These are phyloP conservation scores for Heterobasidion occidentale DNA, from an alignment of 1,284 basidiomycete genomes.

Conservation along the genomic window DNA sequence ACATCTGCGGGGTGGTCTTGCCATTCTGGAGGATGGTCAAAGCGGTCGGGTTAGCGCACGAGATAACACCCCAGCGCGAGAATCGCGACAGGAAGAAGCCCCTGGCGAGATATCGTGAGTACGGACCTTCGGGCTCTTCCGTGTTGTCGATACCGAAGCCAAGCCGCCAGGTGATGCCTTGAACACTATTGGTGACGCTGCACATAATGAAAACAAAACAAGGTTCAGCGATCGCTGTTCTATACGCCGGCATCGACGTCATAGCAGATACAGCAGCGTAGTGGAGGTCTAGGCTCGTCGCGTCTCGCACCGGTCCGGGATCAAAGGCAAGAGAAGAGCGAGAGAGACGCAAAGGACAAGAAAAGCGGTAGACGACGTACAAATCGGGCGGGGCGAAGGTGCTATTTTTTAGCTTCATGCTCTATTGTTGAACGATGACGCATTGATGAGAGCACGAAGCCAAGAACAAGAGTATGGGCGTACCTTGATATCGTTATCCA, in stretches of 20 bases:
- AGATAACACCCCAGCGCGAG: conserved; percentile 1
- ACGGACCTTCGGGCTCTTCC: conserved; percentile 43
- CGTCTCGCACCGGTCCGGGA: not conserved
- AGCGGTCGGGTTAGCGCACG: not conserved
- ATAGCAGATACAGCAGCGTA: not conserved
- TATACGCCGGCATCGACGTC: not conserved
- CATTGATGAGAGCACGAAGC: not conserved
- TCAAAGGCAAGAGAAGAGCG: not conserved
- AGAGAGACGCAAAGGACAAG: not conserved
- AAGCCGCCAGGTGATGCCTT: conserved; percentile 58
- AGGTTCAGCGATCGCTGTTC: not conserved
- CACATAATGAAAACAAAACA: not conserved
- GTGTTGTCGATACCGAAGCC: conserved; percentile 47
- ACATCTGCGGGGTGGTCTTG: conserved; percentile 46
- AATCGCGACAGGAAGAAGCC: not conserved
- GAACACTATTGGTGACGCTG: conserved; percentile 42
- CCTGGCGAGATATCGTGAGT: not conserved
- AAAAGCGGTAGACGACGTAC: conserved; percentile 24
- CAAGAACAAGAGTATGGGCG: conserved; percentile 1
- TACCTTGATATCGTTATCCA: conserved; percentile 55
- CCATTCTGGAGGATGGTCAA: conserved; percentile 35
- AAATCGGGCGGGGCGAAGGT: conserved; percentile 54
- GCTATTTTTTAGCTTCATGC: conserved; percentile 44
- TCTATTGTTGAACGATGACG: conserved; percentile 21
- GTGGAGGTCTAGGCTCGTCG: not conserved